Evolutionary conservation across 2,329 filamentous ascomycete genomes (phyloP).

Genomic region (Macrophomina phaseolina): DNA sequence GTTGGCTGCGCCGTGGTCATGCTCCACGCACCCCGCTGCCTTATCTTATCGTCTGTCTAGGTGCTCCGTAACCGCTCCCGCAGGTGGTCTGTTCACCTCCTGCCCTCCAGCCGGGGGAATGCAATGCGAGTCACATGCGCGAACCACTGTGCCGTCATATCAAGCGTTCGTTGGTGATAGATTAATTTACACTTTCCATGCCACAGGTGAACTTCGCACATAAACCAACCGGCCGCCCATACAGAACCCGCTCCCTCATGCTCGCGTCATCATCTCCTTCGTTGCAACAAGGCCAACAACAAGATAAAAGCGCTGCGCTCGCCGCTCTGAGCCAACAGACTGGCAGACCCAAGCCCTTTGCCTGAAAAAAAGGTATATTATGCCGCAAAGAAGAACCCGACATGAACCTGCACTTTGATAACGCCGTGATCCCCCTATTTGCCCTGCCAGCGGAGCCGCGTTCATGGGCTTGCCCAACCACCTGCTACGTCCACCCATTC

Average conservation of each 20-base stretch:
- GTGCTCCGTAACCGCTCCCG: neutral
- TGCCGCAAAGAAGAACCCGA: constrained; percentile 26
- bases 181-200: constrained; percentile 28
- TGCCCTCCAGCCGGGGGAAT: neutral
- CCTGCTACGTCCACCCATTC: constrained; percentile 98
- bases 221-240: constrained; percentile 14
- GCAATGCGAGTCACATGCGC: constrained; percentile 11
- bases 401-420: constrained; percentile 27
- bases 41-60: constrained; percentile 19
- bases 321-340: constrained; percentile 23
- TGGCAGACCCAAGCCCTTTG: constrained; percentile 21
- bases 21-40: constrained; percentile 24
- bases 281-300: constrained; percentile 14
- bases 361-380: constrained; percentile 28
- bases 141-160: neutral
- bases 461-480: constrained; percentile 76
- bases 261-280: constrained; percentile 10
- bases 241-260: constrained; percentile 15
- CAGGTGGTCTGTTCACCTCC: neutral
- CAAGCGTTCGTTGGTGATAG: constrained; percentile 11
- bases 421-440: constrained; percentile 22
- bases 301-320: constrained; percentile 23
- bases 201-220: constrained; percentile 17
- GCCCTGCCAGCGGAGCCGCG: constrained; percentile 1
- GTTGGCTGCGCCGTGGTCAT: constrained; percentile 24